Evolutionary conservation across 106 monocot genomes (phyloP).

Genomic region (Dendrobium nobile): DNA sequence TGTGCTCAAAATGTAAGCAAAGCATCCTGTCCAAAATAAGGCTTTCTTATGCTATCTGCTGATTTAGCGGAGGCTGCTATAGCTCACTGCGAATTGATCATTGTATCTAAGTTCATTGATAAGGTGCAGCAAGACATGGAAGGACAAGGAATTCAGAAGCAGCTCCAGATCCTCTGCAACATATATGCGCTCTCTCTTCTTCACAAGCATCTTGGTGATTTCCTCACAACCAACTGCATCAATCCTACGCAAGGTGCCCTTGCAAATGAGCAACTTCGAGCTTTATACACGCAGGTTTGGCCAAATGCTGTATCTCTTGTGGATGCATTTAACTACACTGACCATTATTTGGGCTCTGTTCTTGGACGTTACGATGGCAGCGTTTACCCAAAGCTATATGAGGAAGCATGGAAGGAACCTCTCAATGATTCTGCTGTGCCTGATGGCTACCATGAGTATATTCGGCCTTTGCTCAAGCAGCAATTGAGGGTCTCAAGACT

Average conservation of each 20-base stretch:
- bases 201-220: slow-evolving; percentile 83
- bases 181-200: slow-evolving; percentile 70
- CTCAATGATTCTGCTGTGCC: slow-evolving; percentile 77
- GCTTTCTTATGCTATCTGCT: slow-evolving; percentile 65
- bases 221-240: slow-evolving; percentile 60
- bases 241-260: slow-evolving; percentile 70
- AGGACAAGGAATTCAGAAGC: slow-evolving; percentile 62
- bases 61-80: slow-evolving; percentile 76
- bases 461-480: slow-evolving; percentile 77
- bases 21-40: slow-evolving; percentile 53
- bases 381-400: slow-evolving; percentile 78
- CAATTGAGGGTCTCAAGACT: slow-evolving; percentile 45
- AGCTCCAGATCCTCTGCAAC: slow-evolving; percentile 62
- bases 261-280: slow-evolving; percentile 70
- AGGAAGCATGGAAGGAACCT: slow-evolving; percentile 82
- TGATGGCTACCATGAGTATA: slow-evolving; percentile 74
- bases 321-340: slow-evolving; percentile 94
- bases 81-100: slow-evolving; percentile 87
- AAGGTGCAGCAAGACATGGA: slow-evolving; percentile 57
- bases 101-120: slow-evolving; percentile 88
- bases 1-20: slow-evolving; percentile 74
- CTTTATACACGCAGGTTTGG: slow-evolving; percentile 65
- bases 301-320: slow-evolving; percentile 81
- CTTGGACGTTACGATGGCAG: slow-evolving; percentile 91
- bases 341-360: slow-evolving; percentile 71